phyloP scores from a whole-genome alignment of 2,329 filamentous ascomycete species.

The Monosporascus sp. region DNA sequence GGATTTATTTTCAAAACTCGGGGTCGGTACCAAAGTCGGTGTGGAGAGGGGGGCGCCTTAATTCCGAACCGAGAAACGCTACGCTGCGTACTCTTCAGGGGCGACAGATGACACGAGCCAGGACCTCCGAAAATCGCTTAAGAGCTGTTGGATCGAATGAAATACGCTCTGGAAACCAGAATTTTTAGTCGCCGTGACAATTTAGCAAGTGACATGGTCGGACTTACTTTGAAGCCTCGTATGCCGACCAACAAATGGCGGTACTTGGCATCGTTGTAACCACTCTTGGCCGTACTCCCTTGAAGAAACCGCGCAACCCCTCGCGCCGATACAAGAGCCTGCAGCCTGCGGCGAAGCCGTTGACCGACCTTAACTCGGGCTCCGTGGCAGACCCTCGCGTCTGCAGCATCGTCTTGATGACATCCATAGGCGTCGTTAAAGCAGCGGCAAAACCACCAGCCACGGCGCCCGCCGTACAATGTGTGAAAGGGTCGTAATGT shows the following conservation, averaged over 20 bases:
- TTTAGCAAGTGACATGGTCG: background rate
- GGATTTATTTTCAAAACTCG: background rate
- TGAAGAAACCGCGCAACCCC: slow-evolving; percentile 83
- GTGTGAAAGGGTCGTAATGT: slow-evolving; percentile 85
- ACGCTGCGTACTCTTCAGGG: background rate
- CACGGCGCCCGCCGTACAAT: slow-evolving; percentile 86
- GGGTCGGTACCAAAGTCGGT: background rate
- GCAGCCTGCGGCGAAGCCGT: slow-evolving; percentile 73
- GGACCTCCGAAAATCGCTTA: slow-evolving; percentile 10
- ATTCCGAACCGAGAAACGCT: background rate
- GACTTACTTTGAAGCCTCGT: slow-evolving; percentile 63
- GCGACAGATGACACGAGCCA: background rate
- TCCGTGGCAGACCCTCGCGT: slow-evolving; percentile 82
- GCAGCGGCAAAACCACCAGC: slow-evolving; percentile 92
- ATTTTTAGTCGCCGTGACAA: background rate
- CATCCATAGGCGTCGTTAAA: slow-evolving; percentile 91
- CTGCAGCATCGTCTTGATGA: slow-evolving; percentile 96
- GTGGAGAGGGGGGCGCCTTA: background rate
- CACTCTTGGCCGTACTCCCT: slow-evolving; percentile 83
- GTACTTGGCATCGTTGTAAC: slow-evolving; percentile 98
- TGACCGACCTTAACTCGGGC: slow-evolving; percentile 77
- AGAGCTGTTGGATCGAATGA: slow-evolving; percentile 26
- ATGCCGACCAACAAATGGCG: slow-evolving; percentile 94
- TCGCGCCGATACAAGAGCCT: slow-evolving; percentile 77
- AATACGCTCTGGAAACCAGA: slow-evolving; percentile 23